Base-by-base conservation (phyloP, 2,329 filamentous ascomycete species). In the Diaporthe amygdali region DNA sequence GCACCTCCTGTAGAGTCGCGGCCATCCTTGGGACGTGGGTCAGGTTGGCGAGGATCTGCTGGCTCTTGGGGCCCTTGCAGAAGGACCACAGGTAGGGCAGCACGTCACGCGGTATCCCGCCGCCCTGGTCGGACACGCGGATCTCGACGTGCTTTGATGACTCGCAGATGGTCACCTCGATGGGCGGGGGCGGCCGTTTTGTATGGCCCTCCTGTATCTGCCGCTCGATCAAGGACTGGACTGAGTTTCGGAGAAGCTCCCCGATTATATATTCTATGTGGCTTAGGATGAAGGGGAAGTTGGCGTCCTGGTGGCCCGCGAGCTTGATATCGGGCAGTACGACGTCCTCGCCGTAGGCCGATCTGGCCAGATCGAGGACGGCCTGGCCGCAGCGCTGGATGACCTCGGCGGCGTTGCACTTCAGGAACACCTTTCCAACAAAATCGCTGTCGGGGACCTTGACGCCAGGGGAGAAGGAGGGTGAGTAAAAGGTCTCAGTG, bases 241-340 rank as follows among this genome's bases (percentile, higher is more conserved):
- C 94, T 0, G 94, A 97, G 82, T 99, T 99, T 46, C 96, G 92
- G 30, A 99, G 87, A 27, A 99, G 90, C 83, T 99, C 96, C 66
- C 96, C 95, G 70, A 99, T 90, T 76, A 99, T 98, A 82, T 99
- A 99, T 82, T 99, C 96, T 66, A 99, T 89, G 80, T 98, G 96
- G 78, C 92, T 96, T 66, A 97, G 89, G 74, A 99, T 98, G 78
- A 98, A 99, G 1, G 97, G 96, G 78, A 99, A 99, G 39, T 92
- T 97, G 5, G 95, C 95, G 37, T 94, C 91, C 2, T 96, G 86
- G 79, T 99, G 95, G 27, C 97, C 96, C 73, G 93, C 89, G 70
- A 99, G 87, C 56, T 88, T 90, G 81, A 99, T 93, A 74, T 95
- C 90, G 6, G 96, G 96, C 2, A 99, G 88, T 64, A 87, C 84